These are phyloP conservation scores for Hortaea sp. DNA, from an alignment of 2,329 filamentous ascomycete genomes.

Conservation along the genomic window DNA sequence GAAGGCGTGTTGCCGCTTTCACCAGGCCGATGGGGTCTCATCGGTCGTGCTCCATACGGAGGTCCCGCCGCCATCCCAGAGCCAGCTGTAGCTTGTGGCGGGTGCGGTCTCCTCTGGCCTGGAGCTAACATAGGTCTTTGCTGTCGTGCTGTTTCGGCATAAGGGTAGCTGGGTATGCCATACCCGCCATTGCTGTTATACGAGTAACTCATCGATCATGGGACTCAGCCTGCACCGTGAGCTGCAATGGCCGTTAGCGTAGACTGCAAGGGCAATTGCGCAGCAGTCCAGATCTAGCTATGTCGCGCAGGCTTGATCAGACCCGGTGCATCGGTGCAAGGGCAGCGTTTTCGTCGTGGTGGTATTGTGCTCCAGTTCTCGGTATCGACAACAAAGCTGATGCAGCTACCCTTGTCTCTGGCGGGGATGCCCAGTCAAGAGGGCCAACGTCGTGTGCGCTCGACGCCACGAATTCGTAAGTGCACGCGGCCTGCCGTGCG, in stretches of 20 bases:
- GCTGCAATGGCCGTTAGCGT: not conserved
- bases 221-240: not conserved
- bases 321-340: not conserved
- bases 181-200: conserved; percentile 5
- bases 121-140: conserved; percentile 3
- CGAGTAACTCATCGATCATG: conserved; percentile 7
- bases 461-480: no score
- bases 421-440: not conserved
- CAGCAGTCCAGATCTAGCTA: not conserved
- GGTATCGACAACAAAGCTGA: not conserved
- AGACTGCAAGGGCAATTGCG: not conserved
- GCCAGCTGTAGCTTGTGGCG: not conserved
- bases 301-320: not conserved
- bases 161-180: conserved; percentile 7
- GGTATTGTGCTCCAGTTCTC: not conserved
- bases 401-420: not conserved
- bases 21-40: conserved; percentile 9
- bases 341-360: not conserved
- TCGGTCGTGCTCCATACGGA: conserved; percentile 10
- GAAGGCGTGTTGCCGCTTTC: conserved; percentile 1
- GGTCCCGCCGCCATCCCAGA: conserved; percentile 1
- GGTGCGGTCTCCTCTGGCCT: conserved; percentile 1
- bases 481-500: conserved; percentile 1
- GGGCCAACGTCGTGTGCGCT: no score
- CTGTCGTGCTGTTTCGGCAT: not conserved